Percentiles rank a stretch among this genome's conserved stretches.
phyloP scores from a whole-genome alignment of 495 filamentous ascomycete genomes.

The Mytilinidion resinicola region DNA sequence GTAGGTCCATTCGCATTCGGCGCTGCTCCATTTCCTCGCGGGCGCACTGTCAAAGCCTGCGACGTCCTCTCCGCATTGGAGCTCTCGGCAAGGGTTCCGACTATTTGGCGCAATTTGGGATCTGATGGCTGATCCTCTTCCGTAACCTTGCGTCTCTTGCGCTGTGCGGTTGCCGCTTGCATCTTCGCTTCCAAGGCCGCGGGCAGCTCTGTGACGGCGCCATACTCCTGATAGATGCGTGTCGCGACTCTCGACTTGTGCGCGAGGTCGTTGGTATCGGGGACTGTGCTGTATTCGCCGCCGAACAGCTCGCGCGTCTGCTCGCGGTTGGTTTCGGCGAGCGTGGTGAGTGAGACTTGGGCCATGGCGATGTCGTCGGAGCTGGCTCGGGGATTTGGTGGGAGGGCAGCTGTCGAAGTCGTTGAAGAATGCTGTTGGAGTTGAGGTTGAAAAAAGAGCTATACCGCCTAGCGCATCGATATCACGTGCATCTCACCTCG shows the following conservation, averaged over 20 bases:
- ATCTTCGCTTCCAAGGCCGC: slow-evolving; percentile 71
- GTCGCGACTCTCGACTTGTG: slow-evolving; percentile 50
- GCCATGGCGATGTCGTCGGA: too few relatives aligned
- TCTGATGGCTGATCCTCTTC: slow-evolving; percentile 47
- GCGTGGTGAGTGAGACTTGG: too few relatives aligned
- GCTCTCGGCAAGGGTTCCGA: slow-evolving; percentile 56
- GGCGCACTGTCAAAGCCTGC: slow-evolving; percentile 54
- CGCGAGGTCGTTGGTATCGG: slow-evolving; percentile 30
- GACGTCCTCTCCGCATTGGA: slow-evolving; percentile 39
- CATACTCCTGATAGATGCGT: slow-evolving; percentile 71
- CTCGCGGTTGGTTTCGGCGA: too few relatives aligned
- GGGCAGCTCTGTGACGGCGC: slow-evolving; percentile 74
- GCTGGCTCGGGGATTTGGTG: too few relatives aligned
- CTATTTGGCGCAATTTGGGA: slow-evolving; percentile 58
- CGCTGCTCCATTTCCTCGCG: slow-evolving; percentile 31
- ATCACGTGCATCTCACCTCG: too few relatives aligned
- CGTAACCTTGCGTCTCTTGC: slow-evolving; percentile 48
- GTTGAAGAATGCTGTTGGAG: too few relatives aligned
- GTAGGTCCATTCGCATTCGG: slow-evolving; percentile 45
- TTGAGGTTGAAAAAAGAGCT: too few relatives aligned
- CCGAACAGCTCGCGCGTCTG: too few relatives aligned
- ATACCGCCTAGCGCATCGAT: too few relatives aligned
- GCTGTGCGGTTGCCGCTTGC: slow-evolving; percentile 58
- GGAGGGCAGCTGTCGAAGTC: too few relatives aligned
- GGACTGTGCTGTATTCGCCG: too few relatives aligned